Evolutionary conservation across 108 stramenopile genomes (phyloP).

Genomic region (Nannochloropsis granulata): DNA sequence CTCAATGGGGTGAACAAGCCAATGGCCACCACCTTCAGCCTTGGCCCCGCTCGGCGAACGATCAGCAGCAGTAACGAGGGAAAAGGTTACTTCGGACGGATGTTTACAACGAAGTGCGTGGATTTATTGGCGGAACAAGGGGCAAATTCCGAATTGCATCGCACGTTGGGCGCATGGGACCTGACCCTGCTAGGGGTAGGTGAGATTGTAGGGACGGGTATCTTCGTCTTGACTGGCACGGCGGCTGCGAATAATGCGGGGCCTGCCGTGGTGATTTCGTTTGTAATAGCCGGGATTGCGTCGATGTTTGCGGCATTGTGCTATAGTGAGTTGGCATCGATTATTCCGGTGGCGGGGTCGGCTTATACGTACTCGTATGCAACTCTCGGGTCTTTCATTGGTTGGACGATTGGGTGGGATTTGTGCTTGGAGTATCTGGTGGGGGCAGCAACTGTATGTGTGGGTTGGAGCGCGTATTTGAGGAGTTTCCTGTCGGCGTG

Average conservation of each 20-base stretch:
- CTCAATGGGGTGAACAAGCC: no score
- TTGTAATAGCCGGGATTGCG: neutral
- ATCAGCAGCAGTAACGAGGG: no score
- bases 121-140: neutral
- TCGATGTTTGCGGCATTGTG: neutral
- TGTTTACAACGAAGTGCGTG: neutral
- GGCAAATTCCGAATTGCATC: neutral
- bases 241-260: neutral
- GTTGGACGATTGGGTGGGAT: neutral
- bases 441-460: neutral
- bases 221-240: neutral
- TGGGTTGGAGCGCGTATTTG: neutral
- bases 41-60: no score
- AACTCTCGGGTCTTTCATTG: neutral
- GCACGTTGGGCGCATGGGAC: neutral
- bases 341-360: neutral
- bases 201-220: neutral
- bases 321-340: neutral
- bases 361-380: neutral
- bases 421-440: neutral
- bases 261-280: neutral
- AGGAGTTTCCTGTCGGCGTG: neutral
- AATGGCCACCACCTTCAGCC: no score
- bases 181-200: neutral
- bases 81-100: neutral